Base-by-base conservation (phyloP, 2,329 filamentous ascomycete genomes). In the Teratosphaeria pseudoeucalypti region DNA sequence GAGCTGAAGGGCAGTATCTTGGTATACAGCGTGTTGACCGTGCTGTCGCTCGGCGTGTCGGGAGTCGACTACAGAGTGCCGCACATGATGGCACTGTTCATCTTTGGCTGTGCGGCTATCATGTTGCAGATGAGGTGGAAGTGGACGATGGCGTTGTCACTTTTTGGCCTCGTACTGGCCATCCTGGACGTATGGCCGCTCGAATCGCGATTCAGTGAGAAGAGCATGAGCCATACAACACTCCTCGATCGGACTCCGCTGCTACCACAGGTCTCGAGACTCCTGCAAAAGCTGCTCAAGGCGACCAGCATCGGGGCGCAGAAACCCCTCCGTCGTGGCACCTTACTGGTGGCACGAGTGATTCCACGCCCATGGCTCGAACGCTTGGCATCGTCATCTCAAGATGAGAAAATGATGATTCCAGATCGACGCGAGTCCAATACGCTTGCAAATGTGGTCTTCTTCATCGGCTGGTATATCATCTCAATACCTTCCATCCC, bases 1-100 rank as follows among this genome's bases (percentile, higher is more conserved):
- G 84, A 87, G 68, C 80, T 85, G 71, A 75, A 78, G 63, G 85
- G 85, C 9, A 87, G 85, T 1, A 76, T 88, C 57, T 73, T 85
- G 61, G 71, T 85, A 55, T 88, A 49, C n/a, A 11, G n/a, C 9
- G 19, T 49, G 16, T 23, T 85, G 68, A 81, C 78, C 0, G 69
- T 79, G 0, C 70, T 83, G 3, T 68, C 82, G 16, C 6, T 54
- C 26, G n/a, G 32, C 79, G 82, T 1, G 75, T 79, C 58, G 80
- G 43, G 43, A 26, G 43, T 19, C n/a, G 43, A 23, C 6, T 10
- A 49, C 19, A 49, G 19, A 49, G 43, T 49, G 6, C 43, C 43
- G 5, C 43, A 9, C 10, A 49, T 49, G 43, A 49, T 49, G 43
- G 43, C 43, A 49, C 6, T 49, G 9, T 49, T 49, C n/a, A 49